Percentiles rank a stretch among this genome's conserved stretches.
These are phyloP conservation scores for Chlorella sp. DNA, from an alignment of 139 green algal species.

Conservation along the genomic window DNA sequence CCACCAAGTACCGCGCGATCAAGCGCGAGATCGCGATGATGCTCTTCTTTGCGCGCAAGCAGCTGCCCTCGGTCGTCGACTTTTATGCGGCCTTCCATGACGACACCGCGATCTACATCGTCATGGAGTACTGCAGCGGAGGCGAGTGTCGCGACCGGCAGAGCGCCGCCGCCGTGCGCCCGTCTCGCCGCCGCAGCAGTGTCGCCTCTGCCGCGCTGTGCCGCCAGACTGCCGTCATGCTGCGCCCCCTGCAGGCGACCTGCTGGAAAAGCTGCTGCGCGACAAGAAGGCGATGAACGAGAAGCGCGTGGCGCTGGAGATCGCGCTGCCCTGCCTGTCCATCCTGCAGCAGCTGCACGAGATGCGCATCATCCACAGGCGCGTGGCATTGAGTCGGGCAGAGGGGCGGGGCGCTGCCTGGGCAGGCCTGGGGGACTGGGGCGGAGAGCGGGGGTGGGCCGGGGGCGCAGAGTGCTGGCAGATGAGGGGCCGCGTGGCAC, in stretches of 20 bases:
- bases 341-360: constrained; percentile 58
- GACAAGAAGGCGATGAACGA: constrained; percentile 67
- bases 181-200: no score
- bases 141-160: no score
- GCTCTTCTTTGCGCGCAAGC: constrained; percentile 57
- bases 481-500: no score
- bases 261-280: constrained; percentile 66
- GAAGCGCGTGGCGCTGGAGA: constrained; percentile 37
- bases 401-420: no score
- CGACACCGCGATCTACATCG: constrained; percentile 61
- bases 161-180: no score
- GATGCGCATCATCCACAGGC: constrained; percentile 68
- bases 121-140: constrained; percentile 73
- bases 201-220: no score
- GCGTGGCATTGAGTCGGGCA: no score
- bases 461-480: no score
- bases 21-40: constrained; percentile 75
- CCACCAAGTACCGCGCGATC: constrained; percentile 63
- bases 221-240: no score
- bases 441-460: no score
- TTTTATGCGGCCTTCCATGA: constrained; percentile 70
- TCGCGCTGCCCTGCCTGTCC: constrained; percentile 57
- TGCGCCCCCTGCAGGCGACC: constrained; percentile 65
- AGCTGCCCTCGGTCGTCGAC: constrained; percentile 53
- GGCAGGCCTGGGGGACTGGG: no score